phyloP scores from a whole-genome alignment of 805 yeast genomes.

The Hanseniaspora lindneri region DNA sequence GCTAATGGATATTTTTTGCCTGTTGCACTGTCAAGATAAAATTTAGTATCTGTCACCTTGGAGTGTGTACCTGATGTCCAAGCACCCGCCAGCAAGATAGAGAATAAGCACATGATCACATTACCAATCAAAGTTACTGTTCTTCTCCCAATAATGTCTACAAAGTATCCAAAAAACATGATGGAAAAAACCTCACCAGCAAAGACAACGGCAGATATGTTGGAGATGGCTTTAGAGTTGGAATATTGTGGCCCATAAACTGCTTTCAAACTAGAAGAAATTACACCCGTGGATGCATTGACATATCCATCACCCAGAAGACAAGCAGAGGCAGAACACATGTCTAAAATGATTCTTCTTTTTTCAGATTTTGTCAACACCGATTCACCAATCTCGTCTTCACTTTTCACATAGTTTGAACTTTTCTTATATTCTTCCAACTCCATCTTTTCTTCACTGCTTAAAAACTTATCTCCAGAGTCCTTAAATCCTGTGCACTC shows the following conservation, averaged over 20 bases:
- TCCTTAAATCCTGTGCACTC: constrained; percentile 6
- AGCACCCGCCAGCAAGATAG: constrained; percentile 69
- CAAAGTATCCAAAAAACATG: constrained; percentile 63
- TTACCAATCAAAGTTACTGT: constrained; percentile 74
- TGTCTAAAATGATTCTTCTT: constrained; percentile 8
- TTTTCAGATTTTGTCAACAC: constrained; percentile 4
- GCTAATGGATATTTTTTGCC: constrained; percentile 34
- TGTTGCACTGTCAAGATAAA: constrained; percentile 68
- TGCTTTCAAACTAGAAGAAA: constrained; percentile 51
- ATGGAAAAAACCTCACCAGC: constrained; percentile 88
- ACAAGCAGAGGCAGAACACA: constrained; percentile 16
- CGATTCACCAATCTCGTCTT: constrained; percentile 2
- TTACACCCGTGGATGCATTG: constrained; percentile 73
- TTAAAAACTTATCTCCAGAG: background rate
- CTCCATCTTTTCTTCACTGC: constrained; percentile 6
- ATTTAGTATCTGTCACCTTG: constrained; percentile 44
- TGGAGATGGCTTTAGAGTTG: constrained; percentile 57
- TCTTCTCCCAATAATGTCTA: constrained; percentile 74
- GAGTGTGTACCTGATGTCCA: constrained; percentile 63
- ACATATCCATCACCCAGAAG: constrained; percentile 88
- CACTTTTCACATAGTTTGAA: constrained; percentile 7
- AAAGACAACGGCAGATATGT: constrained; percentile 79
- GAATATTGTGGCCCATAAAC: constrained; percentile 57
- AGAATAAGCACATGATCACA: constrained; percentile 59
- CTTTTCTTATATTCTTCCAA: constrained; percentile 8